Conservation (phyloP, 2,329 filamentous ascomycete species). For the Neophaeococcomyces aloes region DNA sequence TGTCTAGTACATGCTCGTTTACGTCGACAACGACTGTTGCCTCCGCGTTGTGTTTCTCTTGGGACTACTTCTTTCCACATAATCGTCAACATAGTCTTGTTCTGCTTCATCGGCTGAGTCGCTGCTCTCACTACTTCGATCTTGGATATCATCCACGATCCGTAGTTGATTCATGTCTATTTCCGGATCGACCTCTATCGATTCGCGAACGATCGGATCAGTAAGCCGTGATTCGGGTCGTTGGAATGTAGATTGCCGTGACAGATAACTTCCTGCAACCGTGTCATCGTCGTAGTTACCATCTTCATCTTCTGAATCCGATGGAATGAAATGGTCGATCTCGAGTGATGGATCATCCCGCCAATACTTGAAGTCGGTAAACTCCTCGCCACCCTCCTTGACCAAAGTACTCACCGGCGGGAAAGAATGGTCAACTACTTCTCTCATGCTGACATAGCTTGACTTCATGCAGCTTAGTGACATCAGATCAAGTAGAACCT, state of each 20-base stretch:
- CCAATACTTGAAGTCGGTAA: conserved; percentile 97
- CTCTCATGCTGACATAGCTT: conserved; percentile 92
- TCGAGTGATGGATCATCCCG: conserved; percentile 65
- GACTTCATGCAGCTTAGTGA: conserved; percentile 91
- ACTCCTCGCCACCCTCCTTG: conserved; percentile 82
- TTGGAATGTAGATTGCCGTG: conserved; percentile 27
- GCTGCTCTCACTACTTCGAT: conserved; percentile 36
- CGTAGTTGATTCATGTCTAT: conserved; percentile 10
- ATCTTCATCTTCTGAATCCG: conserved; percentile 50
- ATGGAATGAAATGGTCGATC: conserved; percentile 78
- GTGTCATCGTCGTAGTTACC: conserved; percentile 43
- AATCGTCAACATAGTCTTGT: conserved; percentile 17
- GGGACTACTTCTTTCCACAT: conserved; percentile 9
- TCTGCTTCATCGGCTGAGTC: conserved; percentile 28
- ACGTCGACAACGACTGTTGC: not conserved
- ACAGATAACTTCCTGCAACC: conserved; percentile 48
- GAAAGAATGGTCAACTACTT: conserved; percentile 97
- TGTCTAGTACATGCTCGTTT: not conserved
- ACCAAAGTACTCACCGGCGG: conserved; percentile 80
- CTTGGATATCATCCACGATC: conserved; percentile 33
- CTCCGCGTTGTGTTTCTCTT: not conserved
- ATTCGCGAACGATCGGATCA: conserved; percentile 23
- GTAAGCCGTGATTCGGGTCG: not conserved
- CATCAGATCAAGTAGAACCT: conserved; percentile 82
- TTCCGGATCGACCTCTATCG: conserved; percentile 17